Evolutionary conservation across 2,329 filamentous ascomycete species (phyloP).

Genomic region (Xylaria polymorpha): DNA sequence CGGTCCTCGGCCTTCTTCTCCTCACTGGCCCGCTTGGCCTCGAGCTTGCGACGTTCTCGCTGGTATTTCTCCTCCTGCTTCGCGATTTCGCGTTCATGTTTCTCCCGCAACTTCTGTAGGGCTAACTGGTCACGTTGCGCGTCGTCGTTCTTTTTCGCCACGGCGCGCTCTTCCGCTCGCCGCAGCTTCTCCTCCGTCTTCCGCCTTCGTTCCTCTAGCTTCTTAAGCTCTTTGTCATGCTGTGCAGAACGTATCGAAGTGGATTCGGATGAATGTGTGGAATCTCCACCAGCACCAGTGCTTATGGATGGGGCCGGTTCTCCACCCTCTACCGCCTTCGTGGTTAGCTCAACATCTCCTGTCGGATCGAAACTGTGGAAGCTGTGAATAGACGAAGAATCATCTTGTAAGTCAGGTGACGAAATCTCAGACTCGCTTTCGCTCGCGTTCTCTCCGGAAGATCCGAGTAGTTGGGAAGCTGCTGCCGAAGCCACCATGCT

Average conservation of each 20-base stretch:
- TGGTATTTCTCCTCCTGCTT: conserved; percentile 76
- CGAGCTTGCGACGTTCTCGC: conserved; percentile 71
- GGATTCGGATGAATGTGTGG: conserved; percentile 56
- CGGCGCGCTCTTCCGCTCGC: conserved; percentile 45
- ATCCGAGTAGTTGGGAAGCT: conserved; percentile 57
- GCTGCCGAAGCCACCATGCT: conserved; percentile 63
- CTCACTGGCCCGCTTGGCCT: conserved; percentile 72
- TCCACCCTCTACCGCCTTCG: conserved; percentile 33
- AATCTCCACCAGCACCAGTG: conserved; percentile 44
- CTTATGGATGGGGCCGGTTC: conserved; percentile 43
- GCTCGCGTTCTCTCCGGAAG: conserved; percentile 48
- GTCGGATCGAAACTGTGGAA: conserved; percentile 67
- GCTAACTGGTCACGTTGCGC: conserved; percentile 53
- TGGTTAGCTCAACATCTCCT: conserved; percentile 51
- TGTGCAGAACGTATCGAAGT: conserved; percentile 48
- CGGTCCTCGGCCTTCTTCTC: conserved; percentile 67
- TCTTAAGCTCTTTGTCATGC: conserved; percentile 73
- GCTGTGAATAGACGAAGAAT: conserved; percentile 60
- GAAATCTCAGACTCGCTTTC: conserved; percentile 49
- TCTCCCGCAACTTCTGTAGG: conserved; percentile 69
- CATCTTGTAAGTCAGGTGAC: conserved; percentile 51
- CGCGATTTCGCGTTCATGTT: conserved; percentile 70
- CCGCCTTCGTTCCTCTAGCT: conserved; percentile 67
- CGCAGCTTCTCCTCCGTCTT: conserved; percentile 56
- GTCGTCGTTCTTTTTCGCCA: conserved; percentile 59